Base-by-base conservation (phyloP, 768 basidiomycete genomes). In the Termitomyces bulborhizus region DNA sequence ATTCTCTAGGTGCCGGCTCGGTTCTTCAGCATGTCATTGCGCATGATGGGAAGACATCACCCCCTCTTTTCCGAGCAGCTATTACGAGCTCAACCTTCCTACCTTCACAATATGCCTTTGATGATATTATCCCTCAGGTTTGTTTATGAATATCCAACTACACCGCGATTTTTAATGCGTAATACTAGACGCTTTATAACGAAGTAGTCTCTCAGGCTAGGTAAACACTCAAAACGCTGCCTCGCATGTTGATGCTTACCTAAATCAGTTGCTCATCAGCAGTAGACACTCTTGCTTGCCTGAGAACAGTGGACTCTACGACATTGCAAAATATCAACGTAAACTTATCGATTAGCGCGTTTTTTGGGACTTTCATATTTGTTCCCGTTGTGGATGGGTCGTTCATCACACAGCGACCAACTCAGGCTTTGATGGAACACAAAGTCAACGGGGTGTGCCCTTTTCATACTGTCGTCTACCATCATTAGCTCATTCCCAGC, bases 1-100 rank as follows among this genome's bases (percentile, higher is more conserved):
- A 37, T 37, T 8, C 8, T 32, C 15, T 37, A 74, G 75, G 76
- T 54, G 79, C 73, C 36, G 78, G 78, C 4, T 80, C 79, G 1
- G 78, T 80, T 6, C 31, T 80, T 6, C 78, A 80, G 51, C 79
- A 81, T 34, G 46, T 79, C 1, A 62, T 80, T 31, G 79, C 79
- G 7, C 66, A 79, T 37, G 69, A 68, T 15, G 79, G 79, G n/a
- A 66, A 71, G 36, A 80, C 77, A 0, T 57, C 66, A 6, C 78
- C 78, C 1, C 70, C 72, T 3, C 65, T 80, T 0, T 81, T 80
- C 61, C 63, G 68, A 46, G 67, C 57, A 12, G 78, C 71, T 1
- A 76, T 80, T 9, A 68, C 75, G 16, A 79, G 76, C 60, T 81
- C 79, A 0, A 65, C 62, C 0, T 78, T 67, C 56, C 57, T 80